Percentiles rank a stretch among this genome's conserved stretches.
Evolutionary conservation across 2,329 filamentous ascomycete genomes (phyloP).

Genomic region (Neoascochyta sp.): DNA sequence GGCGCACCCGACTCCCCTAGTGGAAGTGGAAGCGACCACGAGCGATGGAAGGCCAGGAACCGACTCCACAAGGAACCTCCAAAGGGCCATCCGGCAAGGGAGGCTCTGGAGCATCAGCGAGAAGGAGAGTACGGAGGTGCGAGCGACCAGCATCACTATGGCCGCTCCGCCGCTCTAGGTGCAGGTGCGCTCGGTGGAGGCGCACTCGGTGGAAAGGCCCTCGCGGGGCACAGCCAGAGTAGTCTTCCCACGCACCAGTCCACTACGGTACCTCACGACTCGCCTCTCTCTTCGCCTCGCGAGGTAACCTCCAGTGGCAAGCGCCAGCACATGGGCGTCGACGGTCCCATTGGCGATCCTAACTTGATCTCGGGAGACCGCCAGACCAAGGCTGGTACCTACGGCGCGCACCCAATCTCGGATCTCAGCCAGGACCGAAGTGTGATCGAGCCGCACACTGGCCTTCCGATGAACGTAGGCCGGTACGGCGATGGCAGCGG

Average conservation of each 20-base stretch:
- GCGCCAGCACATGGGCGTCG: slow-evolving; percentile 27
- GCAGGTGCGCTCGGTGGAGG: slow-evolving; percentile 29
- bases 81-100: slow-evolving; percentile 30
- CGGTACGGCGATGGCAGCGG: slow-evolving; percentile 38
- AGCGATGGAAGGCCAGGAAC: slow-evolving; percentile 31
- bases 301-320: slow-evolving; percentile 12
- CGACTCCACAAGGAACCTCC: slow-evolving; percentile 44
- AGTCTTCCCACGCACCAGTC: slow-evolving; percentile 8
- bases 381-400: slow-evolving; percentile 14
- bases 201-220: slow-evolving; percentile 18
- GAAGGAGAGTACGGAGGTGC: slow-evolving; percentile 4
- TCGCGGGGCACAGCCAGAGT: slow-evolving; percentile 3
- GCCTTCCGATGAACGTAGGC: slow-evolving; percentile 41
- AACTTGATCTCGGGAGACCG: slow-evolving; percentile 24
- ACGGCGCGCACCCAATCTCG: slow-evolving; percentile 17
- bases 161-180: slow-evolving; percentile 24
- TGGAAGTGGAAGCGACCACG: slow-evolving; percentile 12
- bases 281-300: too few relatives aligned
- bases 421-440: slow-evolving; percentile 16
- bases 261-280: slow-evolving; percentile 1
- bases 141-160: slow-evolving; percentile 19
- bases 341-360: slow-evolving; percentile 28
- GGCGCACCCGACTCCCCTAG: slow-evolving; percentile 11
- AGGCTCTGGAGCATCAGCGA: slow-evolving; percentile 25
- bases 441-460: slow-evolving; percentile 40